Evolutionary conservation across 1,139 yeast genomes (phyloP).

Genomic region (Hansenula lynferdii): DNA sequence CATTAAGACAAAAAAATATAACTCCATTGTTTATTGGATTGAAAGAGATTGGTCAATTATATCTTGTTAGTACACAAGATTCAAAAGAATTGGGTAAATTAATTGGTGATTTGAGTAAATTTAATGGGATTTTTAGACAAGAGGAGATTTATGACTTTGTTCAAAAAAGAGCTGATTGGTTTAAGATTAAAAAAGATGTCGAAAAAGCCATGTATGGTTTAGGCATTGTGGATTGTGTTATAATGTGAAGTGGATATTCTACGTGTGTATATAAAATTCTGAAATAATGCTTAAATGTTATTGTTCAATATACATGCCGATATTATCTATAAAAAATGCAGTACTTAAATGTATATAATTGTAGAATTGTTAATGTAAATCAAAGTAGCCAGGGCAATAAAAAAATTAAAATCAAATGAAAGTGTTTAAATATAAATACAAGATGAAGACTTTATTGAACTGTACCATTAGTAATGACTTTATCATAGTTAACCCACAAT

Average conservation of each 20-base stretch:
- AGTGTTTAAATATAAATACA: not conserved
- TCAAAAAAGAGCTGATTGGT: slow-evolving; percentile 86
- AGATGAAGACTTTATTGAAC: not conserved
- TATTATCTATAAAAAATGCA: too few relatives aligned
- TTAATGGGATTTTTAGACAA: slow-evolving; percentile 85
- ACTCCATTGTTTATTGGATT: slow-evolving; percentile 76
- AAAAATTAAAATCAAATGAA: too few relatives aligned
- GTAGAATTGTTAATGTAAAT: too few relatives aligned
- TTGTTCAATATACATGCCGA: too few relatives aligned
- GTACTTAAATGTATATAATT: too few relatives aligned
- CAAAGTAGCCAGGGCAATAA: too few relatives aligned
- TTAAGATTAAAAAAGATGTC: slow-evolving; percentile 65
- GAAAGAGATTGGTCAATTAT: slow-evolving; percentile 80
- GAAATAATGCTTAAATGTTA: too few relatives aligned
- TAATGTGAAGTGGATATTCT: slow-evolving; percentile 26
- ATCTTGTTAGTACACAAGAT: slow-evolving; percentile 65
- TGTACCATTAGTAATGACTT: slow-evolving; percentile 6
- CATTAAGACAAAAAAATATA: slow-evolving; percentile 63
- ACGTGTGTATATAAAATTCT: too few relatives aligned
- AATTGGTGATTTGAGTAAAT: slow-evolving; percentile 78
- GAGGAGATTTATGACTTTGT: slow-evolving; percentile 94
- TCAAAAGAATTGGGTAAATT: slow-evolving; percentile 83
- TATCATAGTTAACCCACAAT: slow-evolving; percentile 18
- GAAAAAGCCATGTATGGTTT: slow-evolving; percentile 96
- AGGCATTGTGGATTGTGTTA: slow-evolving; percentile 58